Base-by-base conservation (phyloP, 495 filamentous ascomycete genomes). In the Penicillium salamii region DNA sequence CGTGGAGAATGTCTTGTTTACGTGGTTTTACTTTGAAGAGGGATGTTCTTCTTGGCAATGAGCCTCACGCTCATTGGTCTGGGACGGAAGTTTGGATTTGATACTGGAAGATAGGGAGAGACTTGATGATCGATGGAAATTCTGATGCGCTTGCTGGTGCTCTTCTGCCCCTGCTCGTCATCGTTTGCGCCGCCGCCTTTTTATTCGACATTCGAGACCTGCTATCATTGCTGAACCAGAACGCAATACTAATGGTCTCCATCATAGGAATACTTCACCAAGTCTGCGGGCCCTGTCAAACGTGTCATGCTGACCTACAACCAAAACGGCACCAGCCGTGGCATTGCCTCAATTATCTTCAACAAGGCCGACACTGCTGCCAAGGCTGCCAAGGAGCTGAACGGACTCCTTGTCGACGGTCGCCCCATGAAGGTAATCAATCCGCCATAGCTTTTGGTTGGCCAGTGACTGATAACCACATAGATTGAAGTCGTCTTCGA, bases 231-330 rank as follows among this genome's bases (percentile, higher is more conserved):
- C 50, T 52, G 19, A 63, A 59, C 33, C 43, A 53, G 9, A 47
- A 45, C 63, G 56, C 42, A 65, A 53, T 75, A 72, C 74, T 77
- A 52, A 77, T 77, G 56, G 36, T 59, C 34, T 59, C 50, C 55
- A 52, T 57, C 74, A 74, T 92, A 98, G 93, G 93, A 97, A 75
- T 98, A 96, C 71, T 96, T 98, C 73, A 67, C 75, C 61, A 87
- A 89, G 66, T 85, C 88, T 61, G 80, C 95, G 73, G 95, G 92
- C 36, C 85, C 88, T 42, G 86, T 97, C 69, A 96, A 90, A 79
- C 82, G 79, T 69, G 88, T 88, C 40, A 82, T 88, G 62, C 78
- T 98, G 59, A 90, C 88, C 26, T 97, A 97, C 69, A 92, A 91
- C 60, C 88, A 91, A 35, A 90, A 89, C 62, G 91, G 93, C 41